phyloP scores from a whole-genome alignment of 305 asterid genomes.

The Fraxinus latifolia region DNA sequence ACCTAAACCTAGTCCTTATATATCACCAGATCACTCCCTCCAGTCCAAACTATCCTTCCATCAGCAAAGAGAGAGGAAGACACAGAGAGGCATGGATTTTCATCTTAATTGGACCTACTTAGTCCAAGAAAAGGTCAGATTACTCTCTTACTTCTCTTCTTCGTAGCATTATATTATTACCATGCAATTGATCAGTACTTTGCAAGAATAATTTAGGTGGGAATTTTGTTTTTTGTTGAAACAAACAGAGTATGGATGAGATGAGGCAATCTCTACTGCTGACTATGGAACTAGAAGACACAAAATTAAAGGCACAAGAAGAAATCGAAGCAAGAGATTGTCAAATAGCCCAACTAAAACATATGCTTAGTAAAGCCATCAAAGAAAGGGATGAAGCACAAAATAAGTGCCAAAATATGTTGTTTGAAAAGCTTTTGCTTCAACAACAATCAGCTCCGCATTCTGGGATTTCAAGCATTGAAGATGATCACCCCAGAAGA shows the following conservation, averaged over 20 bases:
- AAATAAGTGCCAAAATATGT: conserved; percentile 28
- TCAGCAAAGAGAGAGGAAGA: not conserved
- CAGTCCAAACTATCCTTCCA: not conserved
- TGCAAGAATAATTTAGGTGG: not conserved
- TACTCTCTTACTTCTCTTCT: not conserved
- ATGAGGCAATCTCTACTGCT: conserved; percentile 38
- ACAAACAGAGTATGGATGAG: conserved; percentile 55
- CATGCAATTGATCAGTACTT: not conserved
- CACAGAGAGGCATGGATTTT: not conserved
- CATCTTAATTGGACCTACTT: not conserved
- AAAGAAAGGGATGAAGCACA: conserved; percentile 44
- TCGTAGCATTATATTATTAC: not conserved
- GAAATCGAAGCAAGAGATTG: conserved; percentile 40
- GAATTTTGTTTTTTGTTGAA: not conserved
- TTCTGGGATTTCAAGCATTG: conserved; percentile 61
- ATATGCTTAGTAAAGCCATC: conserved; percentile 33
- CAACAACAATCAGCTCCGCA: conserved; percentile 44
- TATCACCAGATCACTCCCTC: not conserved
- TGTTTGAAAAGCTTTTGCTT: conserved; percentile 39
- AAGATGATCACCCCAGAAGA: conserved; percentile 48
- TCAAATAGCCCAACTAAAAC: conserved; percentile 44
- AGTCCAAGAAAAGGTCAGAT: not conserved
- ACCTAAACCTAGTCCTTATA: not conserved
- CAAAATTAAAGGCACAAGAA: conserved; percentile 40
- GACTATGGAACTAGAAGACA: conserved; percentile 46